Evolutionary conservation across 495 filamentous ascomycete species (phyloP), one percentile per base, ranked within the genome.

Genomic region (Tuber melanosporum): DNA sequence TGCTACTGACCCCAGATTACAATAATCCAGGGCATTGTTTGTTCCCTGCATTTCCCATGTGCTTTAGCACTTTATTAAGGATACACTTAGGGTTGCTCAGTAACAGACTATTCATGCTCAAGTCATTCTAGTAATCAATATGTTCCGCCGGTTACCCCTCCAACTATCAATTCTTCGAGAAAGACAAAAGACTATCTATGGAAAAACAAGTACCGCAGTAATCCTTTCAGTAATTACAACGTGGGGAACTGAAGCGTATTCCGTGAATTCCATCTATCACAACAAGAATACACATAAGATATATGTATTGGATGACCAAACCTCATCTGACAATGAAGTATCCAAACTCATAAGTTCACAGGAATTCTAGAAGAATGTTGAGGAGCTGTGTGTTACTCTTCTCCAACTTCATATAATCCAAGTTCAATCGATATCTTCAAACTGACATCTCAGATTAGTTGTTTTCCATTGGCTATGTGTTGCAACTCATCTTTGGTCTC

Each of bases 21-120:
- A 36, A 26, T 4, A 41, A n/a, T 32, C 72, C 12, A 32, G n/a
- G 39, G 19, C 7, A 20, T 42, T 73, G 0, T 73, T 73, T 73
- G n/a, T 73, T 47, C 72, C 45, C 10, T 73, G 45, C 22, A 45
- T 57, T 22, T 73, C 72, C 52, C 45, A 73, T 39, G 17, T 45
- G 1, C 22, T 73, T 15, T 45, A 47, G 14, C 72, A 57, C 7
- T 45, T 73, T 20, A 20, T 52, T 5, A n/a, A 52, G 20, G 49
- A 52, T 52, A 5, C 9, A 0, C 49, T 52, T 52, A 2, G 49
- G 3, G 5, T 52, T 22, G 20, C 22, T 26, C 6, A 57, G 22
- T 26, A 26, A 3, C n/a, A 57, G 49, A 3, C 26, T 10, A 57
- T 57, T n/a, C 49, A 52, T 9, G 22, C 20, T 0, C 20, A 52